Conservation (phyloP, 202 grass and related monocot species). For the Schoenoplectus tabernaemontani region DNA sequence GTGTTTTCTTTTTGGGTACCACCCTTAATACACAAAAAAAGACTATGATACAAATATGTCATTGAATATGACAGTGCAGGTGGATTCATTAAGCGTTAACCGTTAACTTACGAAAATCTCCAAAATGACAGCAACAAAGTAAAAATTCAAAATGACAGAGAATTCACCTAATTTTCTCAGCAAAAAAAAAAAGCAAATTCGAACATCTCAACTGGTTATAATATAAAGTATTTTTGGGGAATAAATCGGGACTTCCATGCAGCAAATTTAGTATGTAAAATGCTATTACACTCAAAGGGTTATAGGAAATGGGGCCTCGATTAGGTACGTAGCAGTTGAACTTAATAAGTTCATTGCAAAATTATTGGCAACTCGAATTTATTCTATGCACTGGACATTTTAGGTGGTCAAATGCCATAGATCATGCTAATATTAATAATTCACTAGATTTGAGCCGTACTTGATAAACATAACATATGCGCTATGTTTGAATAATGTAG, state of each 20-base stretch:
- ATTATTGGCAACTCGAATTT: background rate
- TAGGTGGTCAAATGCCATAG: background rate
- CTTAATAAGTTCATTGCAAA: background rate
- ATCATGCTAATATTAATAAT: background rate
- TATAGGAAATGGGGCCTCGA: background rate
- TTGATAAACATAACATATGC: background rate
- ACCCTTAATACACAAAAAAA: too few relatives aligned
- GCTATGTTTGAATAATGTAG: too few relatives aligned
- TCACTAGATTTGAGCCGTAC: background rate
- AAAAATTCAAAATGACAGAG: background rate
- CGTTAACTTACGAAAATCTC: background rate
- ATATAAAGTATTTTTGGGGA: background rate
- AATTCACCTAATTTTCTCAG: background rate
- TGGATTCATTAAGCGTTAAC: background rate
- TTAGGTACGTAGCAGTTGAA: background rate
- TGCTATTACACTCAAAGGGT: background rate
- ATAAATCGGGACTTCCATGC: background rate
- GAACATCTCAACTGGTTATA: background rate
- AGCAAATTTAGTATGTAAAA: background rate
- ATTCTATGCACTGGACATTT: background rate
- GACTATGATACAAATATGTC: too few relatives aligned
- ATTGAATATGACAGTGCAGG: too few relatives aligned
- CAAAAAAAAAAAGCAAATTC: background rate
- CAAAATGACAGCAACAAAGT: background rate
- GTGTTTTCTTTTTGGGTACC: too few relatives aligned